Percentiles rank a stretch among this genome's conserved stretches.
These are phyloP conservation scores for Rhododendron molle DNA, from an alignment of 148 eudicot genomes.

Conservation along the genomic window DNA sequence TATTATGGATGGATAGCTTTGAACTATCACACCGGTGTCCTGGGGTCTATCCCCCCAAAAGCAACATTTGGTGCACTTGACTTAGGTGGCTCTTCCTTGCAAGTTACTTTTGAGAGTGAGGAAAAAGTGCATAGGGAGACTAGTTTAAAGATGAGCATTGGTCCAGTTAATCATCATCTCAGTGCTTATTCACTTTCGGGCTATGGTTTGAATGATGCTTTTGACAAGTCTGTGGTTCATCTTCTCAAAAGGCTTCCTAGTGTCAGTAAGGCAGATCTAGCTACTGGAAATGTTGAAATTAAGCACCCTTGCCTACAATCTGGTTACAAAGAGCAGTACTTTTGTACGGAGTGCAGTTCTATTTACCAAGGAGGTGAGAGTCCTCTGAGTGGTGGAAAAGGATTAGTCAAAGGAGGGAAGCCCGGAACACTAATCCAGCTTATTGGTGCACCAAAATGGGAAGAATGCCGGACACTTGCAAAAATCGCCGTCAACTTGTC, in stretches of 20 bases:
- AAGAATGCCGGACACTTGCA: constrained; percentile 73
- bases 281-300: constrained; percentile 61
- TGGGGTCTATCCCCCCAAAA: constrained; percentile 65
- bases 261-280: constrained; percentile 41
- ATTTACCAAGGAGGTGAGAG: constrained; percentile 38
- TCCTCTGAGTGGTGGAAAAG: constrained; percentile 41
- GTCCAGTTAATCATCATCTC: constrained; percentile 84
- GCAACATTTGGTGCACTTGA: constrained; percentile 94
- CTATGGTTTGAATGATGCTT: constrained; percentile 97
- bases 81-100: constrained; percentile 96
- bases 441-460: constrained; percentile 86
- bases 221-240: constrained; percentile 86
- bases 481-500: constrained; percentile 82
- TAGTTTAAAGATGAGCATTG: constrained; percentile 84
- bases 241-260: constrained; percentile 61
- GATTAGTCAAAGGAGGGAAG: constrained; percentile 43
- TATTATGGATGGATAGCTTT: constrained; percentile 98
- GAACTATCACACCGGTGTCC: constrained; percentile 65
- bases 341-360: constrained; percentile 69
- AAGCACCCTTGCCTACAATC: constrained; percentile 89
- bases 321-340: constrained; percentile 71
- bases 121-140: constrained; percentile 45
- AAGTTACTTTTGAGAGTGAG: constrained; percentile 92
- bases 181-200: constrained; percentile 92
- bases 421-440: constrained; percentile 56